phyloP scores from a whole-genome alignment of 805 yeast species.

The Monosporozyma solicola region DNA sequence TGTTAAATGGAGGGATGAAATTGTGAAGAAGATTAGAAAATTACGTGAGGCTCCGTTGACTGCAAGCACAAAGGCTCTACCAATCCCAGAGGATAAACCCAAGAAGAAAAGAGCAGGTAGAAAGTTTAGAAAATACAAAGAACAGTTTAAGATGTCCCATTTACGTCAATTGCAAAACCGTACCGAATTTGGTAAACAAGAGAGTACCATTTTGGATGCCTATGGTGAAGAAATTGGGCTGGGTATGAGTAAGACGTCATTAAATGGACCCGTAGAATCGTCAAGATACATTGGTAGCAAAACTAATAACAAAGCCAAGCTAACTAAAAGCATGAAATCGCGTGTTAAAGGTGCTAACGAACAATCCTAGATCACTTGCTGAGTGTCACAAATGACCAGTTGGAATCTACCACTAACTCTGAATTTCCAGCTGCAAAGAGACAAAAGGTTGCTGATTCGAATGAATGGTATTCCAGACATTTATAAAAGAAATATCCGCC shows the following conservation, averaged over 20 bases:
- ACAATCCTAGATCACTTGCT: conserved; percentile 12
- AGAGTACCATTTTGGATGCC: conserved; percentile 49
- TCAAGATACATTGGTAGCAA: conserved; percentile 25
- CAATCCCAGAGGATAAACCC: conserved; percentile 64
- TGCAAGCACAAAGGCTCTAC: conserved; percentile 57
- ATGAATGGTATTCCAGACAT: conserved; percentile 6
- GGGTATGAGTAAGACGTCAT: conserved; percentile 47
- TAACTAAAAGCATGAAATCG: conserved; percentile 52
- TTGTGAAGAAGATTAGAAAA: conserved; percentile 57
- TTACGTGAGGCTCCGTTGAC: conserved; percentile 70
- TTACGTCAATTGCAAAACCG: conserved; percentile 75
- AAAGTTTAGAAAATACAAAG: conserved; percentile 68
- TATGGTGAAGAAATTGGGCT: conserved; percentile 78
- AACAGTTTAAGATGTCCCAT: conserved; percentile 73
- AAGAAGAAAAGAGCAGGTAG: conserved; percentile 85
- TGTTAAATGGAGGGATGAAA: conserved; percentile 46
- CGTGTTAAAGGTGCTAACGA: conserved; percentile 32
- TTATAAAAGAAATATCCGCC: neutral
- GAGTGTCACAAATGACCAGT: conserved; percentile 1
- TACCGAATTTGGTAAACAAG: conserved; percentile 73
- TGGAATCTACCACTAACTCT: neutral
- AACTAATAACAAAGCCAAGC: conserved; percentile 44
- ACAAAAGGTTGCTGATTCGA: neutral
- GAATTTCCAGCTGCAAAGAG: neutral
- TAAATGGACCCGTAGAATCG: conserved; percentile 18